Percentiles rank a stretch among this genome's conserved stretches.
Evolutionary conservation across 1,284 basidiomycete species (phyloP).

Genomic region (Ustilago lituana): DNA sequence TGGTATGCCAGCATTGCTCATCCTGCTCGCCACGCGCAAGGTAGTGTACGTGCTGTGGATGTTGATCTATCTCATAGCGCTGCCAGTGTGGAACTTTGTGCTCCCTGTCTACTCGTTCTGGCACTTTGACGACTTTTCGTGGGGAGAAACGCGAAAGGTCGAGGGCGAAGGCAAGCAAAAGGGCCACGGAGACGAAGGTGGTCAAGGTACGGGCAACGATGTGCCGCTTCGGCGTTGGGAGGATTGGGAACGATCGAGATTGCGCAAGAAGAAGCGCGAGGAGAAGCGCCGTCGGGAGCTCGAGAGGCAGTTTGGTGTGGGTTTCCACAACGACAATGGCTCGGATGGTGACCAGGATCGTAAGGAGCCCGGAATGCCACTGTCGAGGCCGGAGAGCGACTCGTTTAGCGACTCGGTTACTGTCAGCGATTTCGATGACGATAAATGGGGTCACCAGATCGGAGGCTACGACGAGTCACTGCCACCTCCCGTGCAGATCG

Average conservation of each 20-base stretch:
- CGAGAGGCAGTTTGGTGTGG: constrained; percentile 71
- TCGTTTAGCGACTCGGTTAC: constrained; percentile 41
- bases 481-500: constrained; percentile 58
- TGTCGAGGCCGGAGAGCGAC: constrained; percentile 39
- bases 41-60: constrained; percentile 98
- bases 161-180: constrained; percentile 72
- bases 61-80: constrained; percentile 83
- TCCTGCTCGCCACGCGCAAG: constrained; percentile 92
- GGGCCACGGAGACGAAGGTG: constrained; percentile 78
- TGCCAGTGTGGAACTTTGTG: constrained; percentile 72
- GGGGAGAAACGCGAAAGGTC: constrained; percentile 98
- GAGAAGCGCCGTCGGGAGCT: constrained; percentile 74
- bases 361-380: constrained; percentile 38
- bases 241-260: constrained; percentile 97
- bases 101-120: constrained; percentile 91
- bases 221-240: constrained; percentile 96
- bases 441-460: constrained; percentile 80
- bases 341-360: constrained; percentile 48
- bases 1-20: constrained; percentile 90
- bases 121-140: constrained; percentile 99
- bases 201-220: constrained; percentile 72
- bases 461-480: constrained; percentile 65
- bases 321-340: constrained; percentile 74
- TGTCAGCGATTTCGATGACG: constrained; percentile 75
- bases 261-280: constrained; percentile 89